Conservation (phyloP, 2,329 filamentous ascomycete genomes). For the Neofusicoccum cordaticola region DNA sequence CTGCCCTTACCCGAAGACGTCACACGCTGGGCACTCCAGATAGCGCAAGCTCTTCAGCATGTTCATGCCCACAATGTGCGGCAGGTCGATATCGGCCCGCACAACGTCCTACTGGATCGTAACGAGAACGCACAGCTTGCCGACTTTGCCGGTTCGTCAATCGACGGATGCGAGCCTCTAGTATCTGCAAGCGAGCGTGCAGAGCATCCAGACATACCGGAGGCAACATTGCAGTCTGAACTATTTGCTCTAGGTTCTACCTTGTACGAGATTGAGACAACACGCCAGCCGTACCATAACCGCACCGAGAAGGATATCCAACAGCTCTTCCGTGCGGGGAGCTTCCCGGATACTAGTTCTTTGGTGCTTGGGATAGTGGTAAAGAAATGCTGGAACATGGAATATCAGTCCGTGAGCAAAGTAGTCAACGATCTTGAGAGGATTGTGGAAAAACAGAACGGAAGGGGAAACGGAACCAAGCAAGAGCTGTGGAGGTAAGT, state of each 20-base stretch:
- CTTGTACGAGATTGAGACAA: conserved; percentile 22
- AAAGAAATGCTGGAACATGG: conserved; percentile 20
- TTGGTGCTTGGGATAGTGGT: conserved; percentile 21
- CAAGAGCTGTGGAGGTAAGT: no score
- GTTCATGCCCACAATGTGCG: conserved; percentile 20
- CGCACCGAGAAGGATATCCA: conserved; percentile 15
- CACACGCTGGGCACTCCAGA: conserved; percentile 21
- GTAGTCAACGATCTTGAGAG: conserved; percentile 10
- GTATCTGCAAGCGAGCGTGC: background rate
- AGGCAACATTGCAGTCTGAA: conserved; percentile 19
- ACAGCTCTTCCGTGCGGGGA: conserved; percentile 3
- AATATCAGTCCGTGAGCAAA: conserved; percentile 20
- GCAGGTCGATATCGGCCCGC: conserved; percentile 21
- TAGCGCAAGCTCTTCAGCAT: conserved; percentile 19
- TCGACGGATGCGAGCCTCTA: no score
- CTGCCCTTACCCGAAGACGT: conserved; percentile 1
- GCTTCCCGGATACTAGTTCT: conserved; percentile 19
- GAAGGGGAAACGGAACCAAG: no score
- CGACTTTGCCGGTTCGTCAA: no score
- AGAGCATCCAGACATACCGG: conserved; percentile 8
- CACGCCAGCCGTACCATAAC: conserved; percentile 18
- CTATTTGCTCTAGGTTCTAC: conserved; percentile 23
- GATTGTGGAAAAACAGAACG: background rate
- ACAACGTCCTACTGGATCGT: no score
- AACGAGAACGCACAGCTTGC: no score